phyloP scores from a whole-genome alignment of 441 rosid species.

The Euphorbia schlechtendalii region DNA sequence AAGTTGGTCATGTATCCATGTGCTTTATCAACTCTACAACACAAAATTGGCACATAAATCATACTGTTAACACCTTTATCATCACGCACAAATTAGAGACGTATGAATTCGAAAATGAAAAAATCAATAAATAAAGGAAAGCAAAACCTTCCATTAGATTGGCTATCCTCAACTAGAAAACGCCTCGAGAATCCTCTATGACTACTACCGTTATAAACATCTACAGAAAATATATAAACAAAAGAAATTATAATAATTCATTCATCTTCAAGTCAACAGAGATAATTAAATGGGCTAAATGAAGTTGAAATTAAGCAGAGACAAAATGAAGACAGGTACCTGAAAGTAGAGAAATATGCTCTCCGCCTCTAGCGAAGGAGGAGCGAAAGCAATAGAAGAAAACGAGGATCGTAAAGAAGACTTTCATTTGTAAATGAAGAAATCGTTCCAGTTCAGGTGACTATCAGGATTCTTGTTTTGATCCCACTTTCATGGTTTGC shows the following conservation, averaged over 20 bases:
- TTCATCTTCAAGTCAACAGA: background rate
- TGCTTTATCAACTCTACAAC: conserved; percentile 39
- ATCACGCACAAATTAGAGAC: background rate
- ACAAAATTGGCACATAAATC: conserved; percentile 3
- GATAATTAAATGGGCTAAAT: too few species aligned
- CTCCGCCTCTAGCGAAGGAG: conserved; percentile 41
- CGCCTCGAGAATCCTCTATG: conserved; percentile 29
- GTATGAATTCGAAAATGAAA: background rate
- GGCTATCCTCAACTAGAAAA: conserved; percentile 24
- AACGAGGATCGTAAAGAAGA: background rate
- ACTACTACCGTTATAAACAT: conserved; percentile 19
- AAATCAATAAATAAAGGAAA: background rate
- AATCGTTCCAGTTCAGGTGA: background rate
- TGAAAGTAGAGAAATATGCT: conserved; percentile 23
- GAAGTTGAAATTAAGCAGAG: background rate
- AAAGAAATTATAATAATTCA: background rate
- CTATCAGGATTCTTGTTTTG: background rate
- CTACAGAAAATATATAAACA: conserved; percentile 12
- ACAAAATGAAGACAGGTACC: conserved; percentile 19
- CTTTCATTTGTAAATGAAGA: conserved; percentile 1
- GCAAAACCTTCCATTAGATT: conserved; percentile 31
- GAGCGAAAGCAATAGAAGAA: conserved; percentile 18
- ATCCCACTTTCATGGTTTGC: background rate
- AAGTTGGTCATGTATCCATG: conserved; percentile 70
- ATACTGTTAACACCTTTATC: background rate